phyloP scores from a whole-genome alignment of 1,284 basidiomycete genomes.

The Leccinum pallidistipes region DNA sequence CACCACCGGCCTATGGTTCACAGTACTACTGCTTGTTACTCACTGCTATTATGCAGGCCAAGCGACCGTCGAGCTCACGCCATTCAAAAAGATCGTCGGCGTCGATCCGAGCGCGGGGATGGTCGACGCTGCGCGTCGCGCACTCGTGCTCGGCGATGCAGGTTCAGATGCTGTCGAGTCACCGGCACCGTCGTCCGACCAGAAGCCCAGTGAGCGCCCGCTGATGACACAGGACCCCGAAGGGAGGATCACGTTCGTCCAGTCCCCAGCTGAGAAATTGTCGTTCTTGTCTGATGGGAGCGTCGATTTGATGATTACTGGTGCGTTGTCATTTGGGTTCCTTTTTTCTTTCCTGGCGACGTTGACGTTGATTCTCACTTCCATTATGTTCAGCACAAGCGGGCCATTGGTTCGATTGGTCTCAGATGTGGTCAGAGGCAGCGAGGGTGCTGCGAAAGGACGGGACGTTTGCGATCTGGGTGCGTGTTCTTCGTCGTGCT shows the following conservation, averaged over 20 bases:
- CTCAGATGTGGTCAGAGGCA: constrained; percentile 69
- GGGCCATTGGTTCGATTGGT: constrained; percentile 87
- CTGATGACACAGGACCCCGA: neutral
- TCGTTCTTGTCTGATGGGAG: constrained; percentile 50
- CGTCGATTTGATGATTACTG: constrained; percentile 76
- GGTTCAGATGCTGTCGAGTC: neutral
- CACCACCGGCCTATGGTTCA: no score
- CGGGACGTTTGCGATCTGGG: constrained; percentile 80
- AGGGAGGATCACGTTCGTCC: constrained; percentile 45
- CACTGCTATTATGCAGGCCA: constrained; percentile 44
- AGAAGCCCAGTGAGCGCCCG: neutral
- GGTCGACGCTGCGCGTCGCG: constrained; percentile 60
- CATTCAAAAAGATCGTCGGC: constrained; percentile 65
- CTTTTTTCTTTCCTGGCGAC: neutral
- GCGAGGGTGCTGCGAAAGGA: constrained; percentile 62
- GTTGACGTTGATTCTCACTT: neutral
- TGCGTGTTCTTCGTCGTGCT: constrained; percentile 33
- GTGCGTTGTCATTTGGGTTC: constrained; percentile 39
- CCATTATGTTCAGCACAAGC: constrained; percentile 62
- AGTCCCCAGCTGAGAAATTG: constrained; percentile 59
- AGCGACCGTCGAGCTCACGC: constrained; percentile 62
- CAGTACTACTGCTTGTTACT: neutral
- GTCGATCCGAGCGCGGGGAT: constrained; percentile 76
- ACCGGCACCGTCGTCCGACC: constrained; percentile 7
- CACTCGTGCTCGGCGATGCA: constrained; percentile 18